Percentiles rank a stretch among this genome's conserved stretches.
Conservation (phyloP, 495 filamentous ascomycete genomes). For the Xylaria telfairii region DNA sequence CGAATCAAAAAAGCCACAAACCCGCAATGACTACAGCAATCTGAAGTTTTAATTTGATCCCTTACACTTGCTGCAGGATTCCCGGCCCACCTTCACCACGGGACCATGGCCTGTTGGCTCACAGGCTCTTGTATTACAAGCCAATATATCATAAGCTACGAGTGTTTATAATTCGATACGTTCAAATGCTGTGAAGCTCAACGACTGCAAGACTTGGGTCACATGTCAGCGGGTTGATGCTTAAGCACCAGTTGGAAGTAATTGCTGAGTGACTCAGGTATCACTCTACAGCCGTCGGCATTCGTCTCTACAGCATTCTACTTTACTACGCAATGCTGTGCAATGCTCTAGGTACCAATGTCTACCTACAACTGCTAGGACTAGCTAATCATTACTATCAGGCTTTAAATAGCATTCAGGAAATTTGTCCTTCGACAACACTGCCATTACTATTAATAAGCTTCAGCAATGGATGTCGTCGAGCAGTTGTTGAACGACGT, state of each 20-base stretch:
- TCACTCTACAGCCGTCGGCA: background rate
- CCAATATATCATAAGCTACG: background rate
- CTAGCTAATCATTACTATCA: background rate
- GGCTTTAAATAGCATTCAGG: background rate
- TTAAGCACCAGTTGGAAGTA: background rate
- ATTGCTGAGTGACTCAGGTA: background rate
- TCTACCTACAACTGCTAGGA: background rate
- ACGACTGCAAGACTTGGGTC: background rate
- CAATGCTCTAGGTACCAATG: background rate
- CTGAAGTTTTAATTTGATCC: background rate
- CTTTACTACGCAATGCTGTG: background rate
- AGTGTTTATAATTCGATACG: background rate
- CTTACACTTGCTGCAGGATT: background rate
- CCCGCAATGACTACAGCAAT: background rate
- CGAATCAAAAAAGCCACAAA: background rate
- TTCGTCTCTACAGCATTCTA: too few relatives aligned
- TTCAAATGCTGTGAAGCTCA: background rate
- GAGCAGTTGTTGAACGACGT: background rate
- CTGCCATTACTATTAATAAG: constrained; percentile 18
- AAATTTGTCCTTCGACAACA: background rate
- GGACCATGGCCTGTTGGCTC: background rate
- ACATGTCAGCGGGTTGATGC: background rate
- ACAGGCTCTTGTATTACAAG: background rate
- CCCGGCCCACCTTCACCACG: background rate
- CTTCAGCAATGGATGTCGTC: background rate